Percentiles rank a stretch among this genome's conserved stretches.
phyloP scores from a whole-genome alignment of 139 green algal species.

The Edaphochlamys debaryana region DNA sequence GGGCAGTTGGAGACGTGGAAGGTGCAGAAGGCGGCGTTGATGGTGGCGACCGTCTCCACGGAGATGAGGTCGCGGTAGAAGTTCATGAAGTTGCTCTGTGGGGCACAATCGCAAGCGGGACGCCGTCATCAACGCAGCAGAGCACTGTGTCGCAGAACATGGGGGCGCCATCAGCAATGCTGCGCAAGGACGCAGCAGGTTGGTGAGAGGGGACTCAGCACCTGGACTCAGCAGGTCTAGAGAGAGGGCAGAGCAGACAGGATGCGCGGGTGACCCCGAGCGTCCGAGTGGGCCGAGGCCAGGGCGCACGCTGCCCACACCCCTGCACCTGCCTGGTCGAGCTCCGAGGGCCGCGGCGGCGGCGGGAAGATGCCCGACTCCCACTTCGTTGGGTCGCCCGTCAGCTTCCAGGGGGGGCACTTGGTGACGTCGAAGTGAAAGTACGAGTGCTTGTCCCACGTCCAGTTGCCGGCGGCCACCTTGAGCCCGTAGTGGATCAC shows the following conservation, averaged over 20 bases:
- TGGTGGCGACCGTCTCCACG: conserved; percentile 73
- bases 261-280: no score
- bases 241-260: no score
- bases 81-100: conserved; percentile 10
- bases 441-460: conserved; percentile 87
- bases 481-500: conserved; percentile 92
- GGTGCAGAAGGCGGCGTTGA: conserved; percentile 88
- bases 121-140: no score
- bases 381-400: conserved; percentile 10
- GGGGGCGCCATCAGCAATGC: no score
- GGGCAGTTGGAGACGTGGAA: conserved; percentile 74
- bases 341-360: conserved; percentile 56
- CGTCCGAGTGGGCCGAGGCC: no score
- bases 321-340: no score
- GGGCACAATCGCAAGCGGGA: no score
- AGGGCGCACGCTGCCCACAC: no score
- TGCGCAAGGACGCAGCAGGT: no score
- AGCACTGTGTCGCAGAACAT: no score
- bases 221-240: no score
- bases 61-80: conserved; percentile 76
- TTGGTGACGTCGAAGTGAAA: conserved; percentile 72
- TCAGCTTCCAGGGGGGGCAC: conserved; percentile 78
- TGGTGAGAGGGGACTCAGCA: no score
- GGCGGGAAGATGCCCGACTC: conserved; percentile 65
- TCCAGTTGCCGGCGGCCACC: conserved; percentile 56